Evolutionary conservation across 768 basidiomycete species (phyloP).

Genomic region (Leccinellum luteum): DNA sequence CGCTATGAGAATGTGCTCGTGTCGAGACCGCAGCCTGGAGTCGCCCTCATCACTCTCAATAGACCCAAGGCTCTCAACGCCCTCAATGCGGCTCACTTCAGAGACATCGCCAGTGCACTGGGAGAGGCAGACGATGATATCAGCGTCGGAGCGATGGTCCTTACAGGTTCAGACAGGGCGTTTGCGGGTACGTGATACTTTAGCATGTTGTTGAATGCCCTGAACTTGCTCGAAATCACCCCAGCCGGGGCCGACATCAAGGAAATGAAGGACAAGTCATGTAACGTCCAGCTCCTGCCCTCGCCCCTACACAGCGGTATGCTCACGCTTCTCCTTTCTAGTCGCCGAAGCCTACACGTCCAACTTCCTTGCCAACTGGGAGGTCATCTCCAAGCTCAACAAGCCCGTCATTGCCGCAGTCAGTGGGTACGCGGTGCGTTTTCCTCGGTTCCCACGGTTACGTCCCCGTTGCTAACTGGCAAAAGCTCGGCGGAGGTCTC

Average conservation of each 20-base stretch:
- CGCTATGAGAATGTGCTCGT: slow-evolving; percentile 67
- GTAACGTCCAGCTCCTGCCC: slow-evolving; percentile 41
- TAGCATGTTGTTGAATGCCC: neutral
- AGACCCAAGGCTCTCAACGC: slow-evolving; percentile 91
- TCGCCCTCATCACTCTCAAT: slow-evolving; percentile 83
- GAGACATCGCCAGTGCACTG: slow-evolving; percentile 78
- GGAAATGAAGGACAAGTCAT: slow-evolving; percentile 97
- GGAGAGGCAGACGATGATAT: slow-evolving; percentile 68
- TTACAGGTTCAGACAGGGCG: slow-evolving; percentile 90
- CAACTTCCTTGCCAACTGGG: slow-evolving; percentile 88
- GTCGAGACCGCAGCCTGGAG: slow-evolving; percentile 63
- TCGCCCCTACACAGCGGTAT: neutral
- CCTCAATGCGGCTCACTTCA: slow-evolving; percentile 74
- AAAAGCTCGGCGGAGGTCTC: slow-evolving; percentile 92
- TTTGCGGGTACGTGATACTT: slow-evolving; percentile 72
- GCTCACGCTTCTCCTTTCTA: slow-evolving; percentile 26
- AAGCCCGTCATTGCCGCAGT: slow-evolving; percentile 98
- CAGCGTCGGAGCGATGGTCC: slow-evolving; percentile 75
- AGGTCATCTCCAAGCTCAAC: slow-evolving; percentile 61
- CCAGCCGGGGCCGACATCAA: slow-evolving; percentile 97
- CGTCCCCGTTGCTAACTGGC: neutral
- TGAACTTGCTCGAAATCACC: neutral
- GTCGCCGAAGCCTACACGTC: slow-evolving; percentile 85
- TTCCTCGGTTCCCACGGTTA: neutral
- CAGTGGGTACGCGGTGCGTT: slow-evolving; percentile 78